A percentile compares a stretch with the other conserved stretches of the same genome.
phyloP scores from a whole-genome alignment of 2,329 filamentous ascomycete genomes.

The Fusarium compactum region DNA sequence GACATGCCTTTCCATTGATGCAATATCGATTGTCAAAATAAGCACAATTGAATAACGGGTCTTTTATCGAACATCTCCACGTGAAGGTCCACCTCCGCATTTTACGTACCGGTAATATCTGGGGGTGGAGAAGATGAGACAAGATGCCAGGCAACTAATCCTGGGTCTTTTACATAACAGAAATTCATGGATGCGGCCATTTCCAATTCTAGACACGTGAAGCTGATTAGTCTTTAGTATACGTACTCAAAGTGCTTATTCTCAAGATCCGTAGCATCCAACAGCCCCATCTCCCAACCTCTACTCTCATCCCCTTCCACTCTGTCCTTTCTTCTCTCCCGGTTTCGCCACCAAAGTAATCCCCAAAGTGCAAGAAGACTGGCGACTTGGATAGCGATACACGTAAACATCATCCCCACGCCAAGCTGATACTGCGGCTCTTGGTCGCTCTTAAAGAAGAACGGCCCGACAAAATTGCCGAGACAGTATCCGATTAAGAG shows the following conservation, averaged over 20 bases:
- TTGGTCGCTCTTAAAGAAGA: slow-evolving; percentile 52
- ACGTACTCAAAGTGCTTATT: slow-evolving; percentile 38
- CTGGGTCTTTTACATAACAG: background rate
- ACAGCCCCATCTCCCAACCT: slow-evolving; percentile 24
- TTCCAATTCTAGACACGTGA: background rate
- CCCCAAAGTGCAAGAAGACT: slow-evolving; percentile 26
- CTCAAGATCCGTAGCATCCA: slow-evolving; percentile 32
- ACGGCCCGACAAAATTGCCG: slow-evolving; percentile 56
- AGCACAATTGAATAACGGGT: background rate
- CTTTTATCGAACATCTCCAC: background rate
- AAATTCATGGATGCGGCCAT: background rate
- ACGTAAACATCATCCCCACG: slow-evolving; percentile 39
- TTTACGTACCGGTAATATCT: background rate
- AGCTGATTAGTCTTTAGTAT: slow-evolving; percentile 1
- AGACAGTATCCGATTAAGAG: slow-evolving; percentile 59
- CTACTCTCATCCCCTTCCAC: background rate
- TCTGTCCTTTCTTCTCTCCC: background rate
- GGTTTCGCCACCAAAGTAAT: slow-evolving; percentile 24
- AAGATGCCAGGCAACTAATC: background rate
- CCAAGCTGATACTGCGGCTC: slow-evolving; percentile 30
- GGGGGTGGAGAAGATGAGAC: background rate
- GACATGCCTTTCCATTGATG: fast-evolving
- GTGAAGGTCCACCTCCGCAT: background rate
- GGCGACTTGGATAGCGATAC: slow-evolving; percentile 21
- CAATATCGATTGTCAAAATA: fast-evolving